Evolutionary conservation across 202 grass and related monocot genomes (phyloP), one percentile per base, ranked within the genome.

Genomic region (Carex sylvatica): DNA sequence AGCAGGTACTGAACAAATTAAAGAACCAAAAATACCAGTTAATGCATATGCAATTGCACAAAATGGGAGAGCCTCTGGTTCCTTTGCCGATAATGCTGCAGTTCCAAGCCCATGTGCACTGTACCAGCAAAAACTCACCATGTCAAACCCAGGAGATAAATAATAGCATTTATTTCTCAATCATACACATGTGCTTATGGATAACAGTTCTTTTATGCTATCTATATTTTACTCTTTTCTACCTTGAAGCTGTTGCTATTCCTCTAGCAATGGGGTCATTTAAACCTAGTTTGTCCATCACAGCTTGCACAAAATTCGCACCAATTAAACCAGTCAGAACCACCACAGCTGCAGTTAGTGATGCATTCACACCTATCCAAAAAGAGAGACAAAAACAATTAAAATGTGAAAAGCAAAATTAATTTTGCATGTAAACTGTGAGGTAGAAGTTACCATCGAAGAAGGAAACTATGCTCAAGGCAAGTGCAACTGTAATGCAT

Each of bases 401-500:
- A 68, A 65, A 58, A 46, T 14, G 5, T 12, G 22, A 35, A 70
- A 53, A 82, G 19, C 12, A 66, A 67, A 67, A 80, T 9, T 60
- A 12, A 78, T 61, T 62, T 15, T 15, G 44, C 51, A 60, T 74
- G 19, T 44, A 49, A 62, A 31, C 15, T 56, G 31, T 53, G 65
- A 9, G 58, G 40, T 56, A 65, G 19, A 5, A 60, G 9, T 49
- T 89, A 92, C 95, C 96, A 89, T 99, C 92, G n/a, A 99, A 99
- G 71, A 95, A 93, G 72, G 96, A 92, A 9, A 99, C 89, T 80
- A 99, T 99, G 91, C 96, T 99, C 67, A 99, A 70, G 31, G 96
- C 96, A 86, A 99, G 82, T 44, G 93, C 96, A 83, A 99, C 87
- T 0, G 96, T 99, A 71, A 99, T 93, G n/a, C 96, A 99, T 80